Percentiles rank a stretch among this genome's conserved stretches.
Conservation (phyloP, 305 asterid genomes). For the Fraxinus baroniana region DNA sequence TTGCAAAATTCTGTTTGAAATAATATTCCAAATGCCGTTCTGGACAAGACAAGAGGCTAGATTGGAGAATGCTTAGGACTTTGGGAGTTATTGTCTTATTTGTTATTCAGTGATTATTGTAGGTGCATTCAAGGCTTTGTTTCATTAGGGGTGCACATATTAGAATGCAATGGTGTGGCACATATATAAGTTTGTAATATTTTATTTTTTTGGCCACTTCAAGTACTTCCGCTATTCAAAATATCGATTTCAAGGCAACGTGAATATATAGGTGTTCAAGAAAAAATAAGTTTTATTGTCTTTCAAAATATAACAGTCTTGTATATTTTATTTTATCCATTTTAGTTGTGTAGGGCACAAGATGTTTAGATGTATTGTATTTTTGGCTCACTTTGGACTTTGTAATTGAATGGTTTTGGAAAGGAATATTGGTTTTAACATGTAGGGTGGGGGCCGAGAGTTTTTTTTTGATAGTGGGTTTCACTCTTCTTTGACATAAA, state of each 20-base stretch:
- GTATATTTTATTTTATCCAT: not conserved
- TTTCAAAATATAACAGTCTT: not conserved
- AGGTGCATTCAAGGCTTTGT: not conserved
- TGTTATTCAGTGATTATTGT: not conserved
- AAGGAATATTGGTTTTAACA: too few species aligned
- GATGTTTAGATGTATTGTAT: not conserved
- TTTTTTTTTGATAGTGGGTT: too few species aligned
- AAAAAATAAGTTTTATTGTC: not conserved
- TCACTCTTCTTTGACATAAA: not conserved
- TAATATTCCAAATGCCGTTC: too few species aligned
- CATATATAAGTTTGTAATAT: not conserved
- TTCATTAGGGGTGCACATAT: not conserved
- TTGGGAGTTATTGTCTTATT: not conserved
- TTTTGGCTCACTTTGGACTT: not conserved
- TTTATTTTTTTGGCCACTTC: not conserved
- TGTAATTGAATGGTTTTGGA: not conserved
- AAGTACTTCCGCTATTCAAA: not conserved
- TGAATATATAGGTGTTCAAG: not conserved
- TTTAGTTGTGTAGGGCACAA: not conserved
- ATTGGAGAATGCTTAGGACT: not conserved
- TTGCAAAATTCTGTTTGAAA: too few species aligned
- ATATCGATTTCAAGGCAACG: not conserved
- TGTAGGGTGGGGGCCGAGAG: not conserved
- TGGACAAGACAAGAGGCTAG: not conserved
- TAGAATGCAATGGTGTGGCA: not conserved